These are phyloP conservation scores for Calonectria montana DNA, from an alignment of 2,329 filamentous ascomycete genomes.

Conservation along the genomic window DNA sequence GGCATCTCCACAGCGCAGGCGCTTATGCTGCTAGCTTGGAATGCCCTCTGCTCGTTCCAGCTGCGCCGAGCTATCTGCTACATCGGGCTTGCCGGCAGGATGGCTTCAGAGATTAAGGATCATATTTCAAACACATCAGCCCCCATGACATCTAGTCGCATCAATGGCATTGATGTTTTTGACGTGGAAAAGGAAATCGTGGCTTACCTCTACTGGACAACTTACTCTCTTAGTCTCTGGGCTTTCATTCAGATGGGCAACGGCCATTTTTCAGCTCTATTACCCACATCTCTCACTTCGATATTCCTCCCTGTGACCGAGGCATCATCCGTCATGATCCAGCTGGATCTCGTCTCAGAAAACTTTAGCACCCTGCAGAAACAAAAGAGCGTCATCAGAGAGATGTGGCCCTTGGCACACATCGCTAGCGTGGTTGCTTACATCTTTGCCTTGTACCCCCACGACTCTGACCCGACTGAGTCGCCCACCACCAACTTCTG, in stretches of 20 bases:
- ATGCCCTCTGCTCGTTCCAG: conserved; percentile 46
- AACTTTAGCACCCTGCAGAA: conserved; percentile 51
- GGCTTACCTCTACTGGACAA: conserved; percentile 54
- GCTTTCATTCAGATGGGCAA: conserved; percentile 49
- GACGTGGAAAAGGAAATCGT: conserved; percentile 54
- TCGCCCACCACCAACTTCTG: conserved; percentile 31
- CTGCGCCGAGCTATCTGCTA: conserved; percentile 50
- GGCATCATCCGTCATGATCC: conserved; percentile 44
- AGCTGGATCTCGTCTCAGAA: conserved; percentile 50
- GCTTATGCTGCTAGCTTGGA: conserved; percentile 51
- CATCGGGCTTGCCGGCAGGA: conserved; percentile 46
- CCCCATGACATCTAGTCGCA: conserved; percentile 47
- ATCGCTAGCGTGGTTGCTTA: conserved; percentile 47
- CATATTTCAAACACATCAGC: conserved; percentile 42
- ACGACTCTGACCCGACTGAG: conserved; percentile 24
- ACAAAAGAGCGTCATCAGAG: conserved; percentile 48
- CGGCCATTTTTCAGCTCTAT: conserved; percentile 36
- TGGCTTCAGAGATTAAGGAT: conserved; percentile 48
- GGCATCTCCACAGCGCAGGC: conserved; percentile 48
- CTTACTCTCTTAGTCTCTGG: conserved; percentile 53
- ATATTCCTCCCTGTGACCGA: conserved; percentile 46
- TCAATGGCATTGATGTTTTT: conserved; percentile 55
- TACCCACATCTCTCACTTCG: conserved; percentile 39
- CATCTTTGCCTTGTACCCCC: conserved; percentile 42
- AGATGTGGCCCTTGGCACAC: conserved; percentile 50